Conservation (phyloP, 2,329 filamentous ascomycete genomes). For the Colletotrichum agaves region DNA sequence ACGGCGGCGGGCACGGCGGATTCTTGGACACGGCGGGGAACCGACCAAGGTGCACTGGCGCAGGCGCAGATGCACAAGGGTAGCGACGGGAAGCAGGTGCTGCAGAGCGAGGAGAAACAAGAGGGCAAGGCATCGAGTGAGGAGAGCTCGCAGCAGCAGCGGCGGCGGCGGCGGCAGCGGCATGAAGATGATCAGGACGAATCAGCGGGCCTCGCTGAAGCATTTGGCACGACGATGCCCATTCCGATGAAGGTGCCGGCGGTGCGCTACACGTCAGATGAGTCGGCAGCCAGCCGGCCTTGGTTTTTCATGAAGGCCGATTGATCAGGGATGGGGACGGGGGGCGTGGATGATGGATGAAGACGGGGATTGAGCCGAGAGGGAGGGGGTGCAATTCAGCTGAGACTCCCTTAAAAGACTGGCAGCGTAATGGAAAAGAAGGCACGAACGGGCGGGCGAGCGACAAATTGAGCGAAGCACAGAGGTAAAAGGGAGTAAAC, state of each 20-base stretch:
- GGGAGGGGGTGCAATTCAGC: slow-evolving; percentile 22
- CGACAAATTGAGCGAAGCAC: background rate
- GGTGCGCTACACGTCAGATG: slow-evolving; percentile 54
- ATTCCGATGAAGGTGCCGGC: slow-evolving; percentile 73
- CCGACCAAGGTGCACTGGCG: slow-evolving; percentile 36
- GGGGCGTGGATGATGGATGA: background rate
- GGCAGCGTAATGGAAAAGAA: background rate
- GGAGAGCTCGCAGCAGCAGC: slow-evolving; percentile 30
- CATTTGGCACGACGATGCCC: slow-evolving; percentile 55
- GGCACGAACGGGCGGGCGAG: slow-evolving; percentile 3
- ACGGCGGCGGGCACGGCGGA: slow-evolving; percentile 29
- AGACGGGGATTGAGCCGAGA: background rate
- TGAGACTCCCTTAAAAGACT: slow-evolving; percentile 5
- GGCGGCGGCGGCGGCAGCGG: background rate
- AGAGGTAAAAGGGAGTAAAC: background rate
- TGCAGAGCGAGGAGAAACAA: background rate
- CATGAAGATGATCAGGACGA: slow-evolving; percentile 19
- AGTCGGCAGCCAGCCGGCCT: slow-evolving; percentile 43
- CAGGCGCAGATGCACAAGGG: slow-evolving; percentile 35
- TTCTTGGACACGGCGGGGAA: slow-evolving; percentile 23
- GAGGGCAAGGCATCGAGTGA: background rate
- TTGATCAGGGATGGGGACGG: slow-evolving; percentile 14
- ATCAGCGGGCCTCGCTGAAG: slow-evolving; percentile 15
- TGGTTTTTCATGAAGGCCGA: slow-evolving; percentile 52
- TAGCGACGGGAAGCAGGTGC: slow-evolving; percentile 33